Conservation (phyloP, 768 basidiomycete species). For the Naganishia friedmannii region DNA sequence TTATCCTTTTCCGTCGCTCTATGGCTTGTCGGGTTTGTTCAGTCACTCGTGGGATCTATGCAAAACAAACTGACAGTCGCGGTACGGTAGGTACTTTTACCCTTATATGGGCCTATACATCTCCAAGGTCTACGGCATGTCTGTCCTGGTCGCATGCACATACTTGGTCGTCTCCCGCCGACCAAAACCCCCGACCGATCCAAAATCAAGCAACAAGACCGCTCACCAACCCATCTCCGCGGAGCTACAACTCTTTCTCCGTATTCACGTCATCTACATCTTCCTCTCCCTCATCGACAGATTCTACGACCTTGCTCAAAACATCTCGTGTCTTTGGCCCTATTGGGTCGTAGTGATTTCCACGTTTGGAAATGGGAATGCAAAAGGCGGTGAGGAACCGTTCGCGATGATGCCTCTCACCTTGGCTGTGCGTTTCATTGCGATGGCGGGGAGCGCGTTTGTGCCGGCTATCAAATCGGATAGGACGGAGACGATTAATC, state of each 20-base stretch:
- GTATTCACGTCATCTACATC: conserved; percentile 5
- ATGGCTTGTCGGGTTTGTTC: neutral
- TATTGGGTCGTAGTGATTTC: conserved; percentile 4
- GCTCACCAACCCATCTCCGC: neutral
- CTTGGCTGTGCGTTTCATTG: neutral
- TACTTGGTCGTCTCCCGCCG: neutral
- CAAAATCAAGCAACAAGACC: neutral
- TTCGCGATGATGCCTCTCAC: neutral
- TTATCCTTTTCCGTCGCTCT: neutral
- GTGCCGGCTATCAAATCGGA: neutral
- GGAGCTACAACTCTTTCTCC: neutral
- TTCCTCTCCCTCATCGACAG: neutral
- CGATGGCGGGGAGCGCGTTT: neutral
- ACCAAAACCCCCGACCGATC: neutral
- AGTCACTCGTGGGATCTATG: neutral
- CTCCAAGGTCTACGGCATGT: neutral
- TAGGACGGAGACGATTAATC: neutral
- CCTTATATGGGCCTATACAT: neutral
- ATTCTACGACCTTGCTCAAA: neutral
- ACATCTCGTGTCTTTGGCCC: neutral
- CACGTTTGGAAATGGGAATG: neutral
- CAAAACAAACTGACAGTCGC: neutral
- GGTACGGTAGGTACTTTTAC: neutral
- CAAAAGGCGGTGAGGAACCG: neutral
- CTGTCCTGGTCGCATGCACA: neutral